phyloP scores from a whole-genome alignment of 805 yeast genomes.

The Starmerella bombi region DNA sequence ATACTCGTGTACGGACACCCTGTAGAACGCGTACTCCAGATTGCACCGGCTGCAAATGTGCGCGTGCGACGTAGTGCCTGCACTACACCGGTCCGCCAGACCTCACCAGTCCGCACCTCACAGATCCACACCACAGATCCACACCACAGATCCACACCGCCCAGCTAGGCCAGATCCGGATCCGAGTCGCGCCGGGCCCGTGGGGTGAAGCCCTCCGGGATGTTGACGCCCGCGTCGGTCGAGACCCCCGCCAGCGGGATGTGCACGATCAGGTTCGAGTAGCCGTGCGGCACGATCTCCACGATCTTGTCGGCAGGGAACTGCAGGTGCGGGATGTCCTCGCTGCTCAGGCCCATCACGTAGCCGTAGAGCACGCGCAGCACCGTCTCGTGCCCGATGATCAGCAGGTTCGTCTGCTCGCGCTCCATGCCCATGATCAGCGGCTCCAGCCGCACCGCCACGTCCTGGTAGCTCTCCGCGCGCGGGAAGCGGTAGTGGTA shows the following conservation, averaged over 20 bases:
- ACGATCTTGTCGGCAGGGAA: constrained; percentile 76
- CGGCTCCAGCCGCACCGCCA: constrained; percentile 90
- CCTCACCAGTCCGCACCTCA: too few relatives aligned
- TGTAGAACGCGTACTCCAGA: too few relatives aligned
- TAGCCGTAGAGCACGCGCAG: constrained; percentile 85
- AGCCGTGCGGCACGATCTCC: constrained; percentile 40
- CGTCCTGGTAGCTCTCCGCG: constrained; percentile 90
- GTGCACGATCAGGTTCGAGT: constrained; percentile 18
- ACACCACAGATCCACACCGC: too few relatives aligned
- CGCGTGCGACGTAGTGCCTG: too few relatives aligned
- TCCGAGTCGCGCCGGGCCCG: too few relatives aligned
- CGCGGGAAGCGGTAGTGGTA: constrained; percentile 87
- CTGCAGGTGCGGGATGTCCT: constrained; percentile 66
- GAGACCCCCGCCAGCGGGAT: constrained; percentile 22
- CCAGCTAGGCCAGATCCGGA: too few relatives aligned
- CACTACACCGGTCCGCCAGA: too few relatives aligned
- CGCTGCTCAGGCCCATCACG: constrained; percentile 79
- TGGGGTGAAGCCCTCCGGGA: constrained; percentile 7
- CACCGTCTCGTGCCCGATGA: constrained; percentile 87
- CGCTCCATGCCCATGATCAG: constrained; percentile 87
- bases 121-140: too few relatives aligned
- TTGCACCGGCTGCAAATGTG: too few relatives aligned
- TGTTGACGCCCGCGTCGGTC: constrained; percentile 19
- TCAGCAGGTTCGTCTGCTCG: constrained; percentile 62
- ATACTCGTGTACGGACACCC: too few relatives aligned